Conservation (phyloP, 257 asterid species). For the Capsicum rhomboideum region DNA sequence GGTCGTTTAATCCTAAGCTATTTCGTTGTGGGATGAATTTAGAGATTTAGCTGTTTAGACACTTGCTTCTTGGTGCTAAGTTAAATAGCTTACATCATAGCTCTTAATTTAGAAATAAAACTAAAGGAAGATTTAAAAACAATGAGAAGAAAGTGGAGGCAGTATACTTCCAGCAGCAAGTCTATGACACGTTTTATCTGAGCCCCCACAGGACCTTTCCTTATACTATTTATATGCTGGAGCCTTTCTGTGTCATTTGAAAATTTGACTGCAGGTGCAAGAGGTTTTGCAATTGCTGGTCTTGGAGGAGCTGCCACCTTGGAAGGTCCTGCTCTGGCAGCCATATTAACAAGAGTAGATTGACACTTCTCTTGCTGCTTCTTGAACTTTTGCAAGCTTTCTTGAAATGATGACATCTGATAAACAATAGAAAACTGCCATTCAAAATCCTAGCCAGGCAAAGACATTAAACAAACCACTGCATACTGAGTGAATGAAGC, state of each 20-base stretch:
- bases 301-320: constrained; percentile 31
- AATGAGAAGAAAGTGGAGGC: not conserved
- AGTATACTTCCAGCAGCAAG: constrained; percentile 66
- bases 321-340: constrained; percentile 38
- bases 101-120: not conserved
- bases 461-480: not conserved
- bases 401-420: constrained; percentile 51
- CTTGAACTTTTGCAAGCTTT: constrained; percentile 40
- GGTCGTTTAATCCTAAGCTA: not conserved
- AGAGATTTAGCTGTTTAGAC: not conserved
- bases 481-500: not conserved
- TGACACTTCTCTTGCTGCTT: constrained; percentile 72
- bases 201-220: constrained; percentile 93
- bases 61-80: not conserved
- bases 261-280: constrained; percentile 56
- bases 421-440: not conserved
- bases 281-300: constrained; percentile 39
- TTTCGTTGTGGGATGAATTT: not conserved
- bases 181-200: constrained; percentile 89
- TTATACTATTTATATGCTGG: constrained; percentile 77
- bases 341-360: constrained; percentile 26
- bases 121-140: not conserved
- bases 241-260: constrained; percentile 80
- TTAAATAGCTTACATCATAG: not conserved
- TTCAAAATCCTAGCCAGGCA: not conserved